Evolutionary conservation across 2,329 filamentous ascomycete species (phyloP), one percentile per base, ranked within the genome.

Genomic region (Diaporthe humulicola): DNA sequence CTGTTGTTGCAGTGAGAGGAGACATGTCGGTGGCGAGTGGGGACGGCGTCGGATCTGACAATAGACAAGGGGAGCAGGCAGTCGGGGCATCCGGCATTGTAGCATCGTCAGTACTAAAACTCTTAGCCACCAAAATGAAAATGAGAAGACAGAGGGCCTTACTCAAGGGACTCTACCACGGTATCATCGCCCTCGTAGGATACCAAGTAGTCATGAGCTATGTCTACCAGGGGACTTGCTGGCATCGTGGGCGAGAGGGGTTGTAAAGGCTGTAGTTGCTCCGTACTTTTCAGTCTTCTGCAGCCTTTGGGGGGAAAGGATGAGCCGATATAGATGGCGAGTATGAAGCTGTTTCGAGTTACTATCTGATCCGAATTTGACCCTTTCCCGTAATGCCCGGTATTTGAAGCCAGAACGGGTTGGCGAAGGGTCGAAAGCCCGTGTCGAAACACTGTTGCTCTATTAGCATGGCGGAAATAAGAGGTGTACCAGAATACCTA

Each of bases 181-280:
- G 10, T 38, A 38, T 3, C 14, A 58, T 2, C 19, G 14, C 19
- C 33, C 9, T 58, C 30, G 22, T 6, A 57, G 19, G 25, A 28
- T 36, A 14, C 30, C 4, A 36, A 2, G 12, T 38, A 0, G 8
- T n/a, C 56, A 15, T 58, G 6, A 14, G 19, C 7, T 38, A 6
- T 38, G 0, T 4, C 30, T 6, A 12, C 4, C 2, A 7, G 30
- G 17, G 6, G 1, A 15, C 19, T 36, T 9, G 36, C 56, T n/a
- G 30, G 30, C 17, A 36, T 8, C 7, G 1, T 19, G 12, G 8
- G 17, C 1, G 54, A n/a, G 17, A n/a, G 6, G 17, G 2, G 4
- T 36, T 15, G 28, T 5, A 1, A 1, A 4, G 17, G 30, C 7
- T 15, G 25, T 10, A 22, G 0, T 22, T n/a, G 1, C 3, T 4